These are phyloP conservation scores for Neocatenulostroma microsporum DNA, from an alignment of 2,329 filamentous ascomycete species.

Conservation along the genomic window DNA sequence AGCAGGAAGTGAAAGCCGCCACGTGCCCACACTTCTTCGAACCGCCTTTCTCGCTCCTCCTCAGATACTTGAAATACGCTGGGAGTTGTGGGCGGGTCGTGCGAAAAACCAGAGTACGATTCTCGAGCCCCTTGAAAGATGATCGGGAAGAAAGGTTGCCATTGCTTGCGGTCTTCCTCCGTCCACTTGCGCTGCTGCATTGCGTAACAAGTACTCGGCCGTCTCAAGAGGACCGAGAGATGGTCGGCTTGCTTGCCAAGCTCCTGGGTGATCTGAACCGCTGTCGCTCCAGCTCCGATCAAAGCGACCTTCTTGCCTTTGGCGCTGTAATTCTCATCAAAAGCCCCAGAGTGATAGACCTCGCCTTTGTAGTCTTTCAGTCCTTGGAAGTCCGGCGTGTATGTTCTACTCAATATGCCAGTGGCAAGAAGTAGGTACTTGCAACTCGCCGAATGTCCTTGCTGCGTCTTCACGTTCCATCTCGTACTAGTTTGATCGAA, in stretches of 20 bases:
- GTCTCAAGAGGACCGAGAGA: constrained; percentile 56
- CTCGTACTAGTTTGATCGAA: constrained; percentile 42
- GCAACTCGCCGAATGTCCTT: constrained; percentile 30
- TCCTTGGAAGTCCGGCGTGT: constrained; percentile 32
- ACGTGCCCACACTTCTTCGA: constrained; percentile 32
- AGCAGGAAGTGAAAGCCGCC: constrained; percentile 34
- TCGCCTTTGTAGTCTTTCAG: constrained; percentile 34
- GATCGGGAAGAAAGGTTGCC: constrained; percentile 35
- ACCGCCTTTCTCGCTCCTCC: constrained; percentile 36
- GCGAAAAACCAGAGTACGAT: constrained; percentile 46
- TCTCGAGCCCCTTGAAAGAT: constrained; percentile 37
- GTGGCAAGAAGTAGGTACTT: constrained; percentile 33
- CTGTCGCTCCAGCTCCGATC: constrained; percentile 38
- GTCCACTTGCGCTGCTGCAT: constrained; percentile 48
- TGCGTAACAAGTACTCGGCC: constrained; percentile 56
- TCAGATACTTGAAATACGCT: constrained; percentile 42
- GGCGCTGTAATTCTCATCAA: constrained; percentile 29
- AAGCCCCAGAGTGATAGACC: constrained; percentile 34
- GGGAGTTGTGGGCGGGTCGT: constrained; percentile 46
- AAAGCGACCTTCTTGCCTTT: constrained; percentile 34
- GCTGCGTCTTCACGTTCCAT: constrained; percentile 47
- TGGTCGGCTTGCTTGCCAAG: constrained; percentile 23
- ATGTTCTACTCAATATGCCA: constrained; percentile 32
- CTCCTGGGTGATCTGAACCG: constrained; percentile 34
- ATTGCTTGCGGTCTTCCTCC: constrained; percentile 43